Evolutionary conservation across 2,329 filamentous ascomycete genomes (phyloP), one percentile per base, ranked within the genome.

Genomic region (Xylariaceae sp.): DNA sequence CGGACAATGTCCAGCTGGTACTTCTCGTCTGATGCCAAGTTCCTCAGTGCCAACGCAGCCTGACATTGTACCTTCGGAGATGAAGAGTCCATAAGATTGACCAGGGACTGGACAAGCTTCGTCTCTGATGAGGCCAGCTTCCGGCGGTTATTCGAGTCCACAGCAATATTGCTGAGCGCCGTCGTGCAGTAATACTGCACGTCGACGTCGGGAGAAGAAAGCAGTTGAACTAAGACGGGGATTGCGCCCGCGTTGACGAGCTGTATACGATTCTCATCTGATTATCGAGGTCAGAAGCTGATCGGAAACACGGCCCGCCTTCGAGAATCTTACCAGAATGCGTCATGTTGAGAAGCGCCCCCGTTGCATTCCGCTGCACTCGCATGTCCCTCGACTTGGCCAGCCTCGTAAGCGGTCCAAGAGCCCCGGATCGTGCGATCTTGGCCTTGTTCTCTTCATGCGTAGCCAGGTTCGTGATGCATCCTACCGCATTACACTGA

Each of bases 111-210:
- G 16, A 98, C 89, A 17, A 98, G 73, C 46, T 89, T 86, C 15
- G 85, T 80, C 58, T 98, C 92, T 7, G 84, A 89, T 53, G 93
- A 82, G 19, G 90, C 87, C 34, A 98, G 74, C 57, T 90, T 88
- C 55, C 89, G 87, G 47, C 92, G 75, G 64, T 96, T 96, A 52
- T 79, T 83, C 29, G 83, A 74, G 56, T 98, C 92, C 34, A 98
- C 92, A 5, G 92, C 92, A 49, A 98, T 98, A 60, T 98, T 98
- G 71, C 90, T 96, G 38, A 98, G 75, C 10, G 92, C 92, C 4
- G 92, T 98, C 13, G 92, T 98, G 67, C 92, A 98, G 64, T 98
- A 98, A 64, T 98, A 98, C 64, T 98, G 92, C 19, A 98, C 92
- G 56, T 98, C 92, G 46, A 95, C 89, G 54, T 98, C 92, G 38